Evolutionary conservation across 192 early-diverging fungal genomes (phyloP), one percentile per base, ranked within the genome.

Genomic region (Helicostylum pulchrum): DNA sequence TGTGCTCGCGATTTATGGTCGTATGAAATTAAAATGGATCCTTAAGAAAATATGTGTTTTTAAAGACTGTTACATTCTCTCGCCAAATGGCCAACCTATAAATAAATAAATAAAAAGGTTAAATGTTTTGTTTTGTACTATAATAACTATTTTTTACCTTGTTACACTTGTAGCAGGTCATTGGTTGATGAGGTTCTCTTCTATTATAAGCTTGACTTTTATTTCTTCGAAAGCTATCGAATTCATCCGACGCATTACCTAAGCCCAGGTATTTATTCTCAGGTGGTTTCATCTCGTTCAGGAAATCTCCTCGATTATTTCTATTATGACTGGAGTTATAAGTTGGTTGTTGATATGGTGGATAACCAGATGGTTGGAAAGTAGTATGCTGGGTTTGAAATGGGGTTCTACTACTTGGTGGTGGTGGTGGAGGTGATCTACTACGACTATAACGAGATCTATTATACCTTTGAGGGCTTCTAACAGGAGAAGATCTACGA

Each of bases 1-100:
- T 75, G 74, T 64, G 74, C 74, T 0, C 30, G 74, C 17, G 74
- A 75, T 59, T 62, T 75, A 42, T 75, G 67, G 67, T 46, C 61
- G 7, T 73, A 58, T 53, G 46, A 63, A 60, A 61, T 73, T 20
- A 57, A 67, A 42, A 31, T 56, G 62, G 31, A 49, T 20, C 23
- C 7, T 15, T 47, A 70, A 9, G 21, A 63, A 20, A 26, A 26
- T 20, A 64, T 42, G n/a, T 4, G 15, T 30, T 54, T 34, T 54
- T 34, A 46, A 15, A 26, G n/a, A 31, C 50, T 44, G 26, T 52
- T 53, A 20, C 66, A 68, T 32, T 68, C 66, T 47, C 66, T 50
- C 47, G 66, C 66, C 4, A 61, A 53, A 21, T 68, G 66, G 21
- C 66, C 66, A 46, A 49, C 39, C 66, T 68, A 61, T 8, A 39